Conservation (phyloP, 169 alveolate species). For the Plasmodium inui region DNA sequence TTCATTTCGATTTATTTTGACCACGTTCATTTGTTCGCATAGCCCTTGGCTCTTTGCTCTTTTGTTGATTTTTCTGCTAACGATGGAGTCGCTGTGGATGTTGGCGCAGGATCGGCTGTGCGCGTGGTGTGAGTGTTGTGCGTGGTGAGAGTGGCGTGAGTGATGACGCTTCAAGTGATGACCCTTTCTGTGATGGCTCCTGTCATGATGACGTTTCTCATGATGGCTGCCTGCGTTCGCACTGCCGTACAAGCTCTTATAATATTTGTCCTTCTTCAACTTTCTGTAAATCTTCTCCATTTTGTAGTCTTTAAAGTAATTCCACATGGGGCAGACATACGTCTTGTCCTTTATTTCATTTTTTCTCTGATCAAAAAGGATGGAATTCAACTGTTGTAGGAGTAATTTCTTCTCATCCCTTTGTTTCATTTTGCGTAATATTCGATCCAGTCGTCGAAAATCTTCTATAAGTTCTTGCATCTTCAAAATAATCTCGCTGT, state of each 20-base stretch:
- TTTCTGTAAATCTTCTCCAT: constrained; percentile 73
- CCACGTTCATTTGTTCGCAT: constrained; percentile 23
- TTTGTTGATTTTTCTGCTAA: constrained; percentile 48
- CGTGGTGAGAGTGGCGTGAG: not conserved
- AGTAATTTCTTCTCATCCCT: constrained; percentile 89
- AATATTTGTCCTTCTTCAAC: constrained; percentile 63
- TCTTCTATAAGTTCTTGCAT: constrained; percentile 87
- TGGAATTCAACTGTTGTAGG: constrained; percentile 84
- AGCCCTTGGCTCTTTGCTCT: constrained; percentile 1
- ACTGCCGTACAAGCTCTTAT: constrained; percentile 41
- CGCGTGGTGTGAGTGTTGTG: not conserved
- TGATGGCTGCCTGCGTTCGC: not conserved
- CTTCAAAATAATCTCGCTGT: constrained; percentile 82
- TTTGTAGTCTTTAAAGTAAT: constrained; percentile 85
- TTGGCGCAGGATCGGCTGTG: not conserved
- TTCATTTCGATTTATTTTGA: constrained; percentile 23
- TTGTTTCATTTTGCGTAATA: constrained; percentile 87
- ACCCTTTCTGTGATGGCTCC: not conserved
- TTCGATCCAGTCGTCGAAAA: constrained; percentile 83
- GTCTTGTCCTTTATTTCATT: constrained; percentile 86
- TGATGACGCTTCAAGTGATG: not conserved
- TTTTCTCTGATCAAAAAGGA: constrained; percentile 87
- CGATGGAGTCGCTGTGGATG: constrained; percentile 10
- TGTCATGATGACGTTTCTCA: not conserved
- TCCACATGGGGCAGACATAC: constrained; percentile 89